Evolutionary conservation across 768 basidiomycete genomes (phyloP).

Genomic region (Suillus lakei): DNA sequence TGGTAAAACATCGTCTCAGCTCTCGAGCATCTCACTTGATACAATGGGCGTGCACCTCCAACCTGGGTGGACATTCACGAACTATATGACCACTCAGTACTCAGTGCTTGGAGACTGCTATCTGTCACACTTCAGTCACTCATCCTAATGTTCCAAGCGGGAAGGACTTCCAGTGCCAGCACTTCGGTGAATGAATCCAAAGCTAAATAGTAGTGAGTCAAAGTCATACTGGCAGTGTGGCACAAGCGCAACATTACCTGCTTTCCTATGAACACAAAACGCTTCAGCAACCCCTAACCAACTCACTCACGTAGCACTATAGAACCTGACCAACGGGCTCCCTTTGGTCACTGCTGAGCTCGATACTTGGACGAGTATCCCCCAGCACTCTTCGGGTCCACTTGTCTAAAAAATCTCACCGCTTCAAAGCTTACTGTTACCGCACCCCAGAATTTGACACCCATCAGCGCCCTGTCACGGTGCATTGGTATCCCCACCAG

Average conservation of each 20-base stretch:
- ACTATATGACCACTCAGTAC: background rate
- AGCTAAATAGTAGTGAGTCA: background rate
- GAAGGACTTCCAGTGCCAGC: background rate
- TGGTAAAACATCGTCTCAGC: no score
- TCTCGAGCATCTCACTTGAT: background rate
- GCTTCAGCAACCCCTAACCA: background rate
- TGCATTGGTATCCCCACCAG: constrained; percentile 31
- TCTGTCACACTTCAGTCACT: constrained; percentile 3
- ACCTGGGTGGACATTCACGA: background rate
- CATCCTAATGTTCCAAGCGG: background rate
- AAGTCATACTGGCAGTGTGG: constrained; percentile 8
- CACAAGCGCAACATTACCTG: background rate
- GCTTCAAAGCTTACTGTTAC: constrained; percentile 30
- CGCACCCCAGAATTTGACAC: constrained; percentile 40
- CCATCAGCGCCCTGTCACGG: constrained; percentile 32
- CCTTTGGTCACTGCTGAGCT: constrained; percentile 28
- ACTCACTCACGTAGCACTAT: constrained; percentile 25
- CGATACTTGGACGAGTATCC: constrained; percentile 39
- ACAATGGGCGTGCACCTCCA: no score
- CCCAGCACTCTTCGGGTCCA: constrained; percentile 29
- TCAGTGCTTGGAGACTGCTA: background rate
- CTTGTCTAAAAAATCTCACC: constrained; percentile 35
- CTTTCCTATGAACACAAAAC: background rate
- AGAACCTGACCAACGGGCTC: constrained; percentile 17
- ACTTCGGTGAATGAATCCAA: background rate